These are phyloP conservation scores for Chalciporus sphaerocephalus DNA, from an alignment of 768 basidiomycete genomes.

Conservation along the genomic window DNA sequence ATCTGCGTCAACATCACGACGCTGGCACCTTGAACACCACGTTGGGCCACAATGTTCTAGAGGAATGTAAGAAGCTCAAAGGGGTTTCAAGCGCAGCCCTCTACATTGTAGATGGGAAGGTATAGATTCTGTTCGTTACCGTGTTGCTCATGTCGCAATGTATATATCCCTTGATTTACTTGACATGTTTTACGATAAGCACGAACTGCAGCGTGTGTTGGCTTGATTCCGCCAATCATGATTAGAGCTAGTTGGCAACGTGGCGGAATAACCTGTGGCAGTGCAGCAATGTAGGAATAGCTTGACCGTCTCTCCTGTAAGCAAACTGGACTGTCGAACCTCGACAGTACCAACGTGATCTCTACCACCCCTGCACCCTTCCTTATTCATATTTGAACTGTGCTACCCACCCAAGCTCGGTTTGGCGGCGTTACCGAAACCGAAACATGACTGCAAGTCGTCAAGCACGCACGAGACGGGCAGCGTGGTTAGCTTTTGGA, in stretches of 20 bases:
- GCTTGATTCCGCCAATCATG: neutral
- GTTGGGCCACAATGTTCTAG: slow-evolving; percentile 48
- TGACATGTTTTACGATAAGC: too few relatives aligned
- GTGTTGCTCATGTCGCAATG: neutral
- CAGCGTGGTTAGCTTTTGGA: slow-evolving; percentile 58
- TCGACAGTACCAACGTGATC: too few relatives aligned
- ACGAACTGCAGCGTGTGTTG: too few relatives aligned
- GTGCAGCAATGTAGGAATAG: slow-evolving; percentile 3
- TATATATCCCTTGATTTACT: neutral
- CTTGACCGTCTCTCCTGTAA: too few relatives aligned
- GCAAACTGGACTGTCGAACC: neutral
- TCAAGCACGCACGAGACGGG: slow-evolving; percentile 35
- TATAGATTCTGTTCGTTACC: slow-evolving; percentile 5
- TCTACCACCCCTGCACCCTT: neutral
- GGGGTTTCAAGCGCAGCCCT: slow-evolving; percentile 36
- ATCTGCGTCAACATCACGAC: slow-evolving; percentile 57
- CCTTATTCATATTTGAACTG: neutral
- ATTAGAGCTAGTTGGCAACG: slow-evolving; percentile 11
- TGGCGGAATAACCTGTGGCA: slow-evolving; percentile 17
- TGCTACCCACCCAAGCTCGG: neutral
- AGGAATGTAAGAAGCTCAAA: slow-evolving; percentile 64
- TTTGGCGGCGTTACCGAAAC: neutral
- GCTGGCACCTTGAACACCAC: slow-evolving; percentile 47
- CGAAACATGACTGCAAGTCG: slow-evolving; percentile 18
- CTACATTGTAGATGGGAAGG: slow-evolving; percentile 21